Evolutionary conservation across 2,329 filamentous ascomycete genomes (phyloP), one percentile per base, ranked within the genome.

Genomic region (Talaromyces sp.): DNA sequence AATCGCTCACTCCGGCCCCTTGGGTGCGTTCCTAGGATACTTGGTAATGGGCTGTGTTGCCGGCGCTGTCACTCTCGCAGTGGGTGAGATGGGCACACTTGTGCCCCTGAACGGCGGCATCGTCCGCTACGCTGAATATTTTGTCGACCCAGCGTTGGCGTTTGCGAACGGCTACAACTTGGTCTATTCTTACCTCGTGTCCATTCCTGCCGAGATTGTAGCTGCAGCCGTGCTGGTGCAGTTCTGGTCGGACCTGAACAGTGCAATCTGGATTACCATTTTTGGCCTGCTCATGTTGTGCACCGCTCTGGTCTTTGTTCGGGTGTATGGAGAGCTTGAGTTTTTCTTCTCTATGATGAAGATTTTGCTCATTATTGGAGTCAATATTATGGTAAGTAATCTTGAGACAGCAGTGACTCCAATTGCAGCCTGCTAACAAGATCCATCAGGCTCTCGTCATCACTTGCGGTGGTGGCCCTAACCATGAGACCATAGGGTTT

Each of bases 231-330:
- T 77, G 3, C 47, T 72, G 3, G 66, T 72, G 17, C 25, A 70
- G 39, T 77, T 76, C 43, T 81, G 78, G 78, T 75, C 80, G 52
- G 83, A 84, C 3, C 82, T 82, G 54, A 78, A 80, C 49, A 74
- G 80, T 17, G 79, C 78, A 2, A 79, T 81, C 3, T 84, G 81
- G 81, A 83, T 83, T 61, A 84, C 85, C 4, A 84, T 87, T 67
- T 78, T 87, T 67, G 82, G 90, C 66, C 75, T 86, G 2, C 79
- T 90, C 25, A 85, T 90, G 57, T 73, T 84, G 25, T 75, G 73
- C 5, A 71, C 84, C 22, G 84, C 84, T 66, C 75, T 79, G 41
- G 71, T 84, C 2, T 80, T 81, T 2, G 83, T 85, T 3, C 72
- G 74, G 6, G 81, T 80, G 69, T 85, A 85, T 69, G 83, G 83